Base-by-base conservation (phyloP, 169 alveolate genomes). In the Cryptosporidium parvum region DNA sequence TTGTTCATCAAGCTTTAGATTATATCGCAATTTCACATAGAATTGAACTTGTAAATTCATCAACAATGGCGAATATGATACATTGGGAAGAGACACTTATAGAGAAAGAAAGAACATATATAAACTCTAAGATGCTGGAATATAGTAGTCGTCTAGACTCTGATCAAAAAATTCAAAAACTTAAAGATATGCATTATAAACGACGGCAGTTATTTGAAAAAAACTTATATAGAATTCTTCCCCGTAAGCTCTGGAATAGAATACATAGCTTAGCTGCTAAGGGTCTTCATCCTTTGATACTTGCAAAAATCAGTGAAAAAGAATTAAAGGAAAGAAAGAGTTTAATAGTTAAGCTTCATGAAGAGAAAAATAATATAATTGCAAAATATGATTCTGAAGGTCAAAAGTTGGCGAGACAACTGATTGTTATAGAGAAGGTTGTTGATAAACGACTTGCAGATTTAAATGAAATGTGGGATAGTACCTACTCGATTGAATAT, bases 381-480 rank as follows among this genome's bases (percentile, higher is more conserved):
- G 48, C 89, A 10, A 61, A 62, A 18, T 80, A 29, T 59, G 89
- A 80, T 42, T 37, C 73, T 2, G 89, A 80, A 42, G 75, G 80
- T 2, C 89, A 80, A 42, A 80, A 51, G 10, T 35, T 80, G 39
- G 52, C 73, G 26, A 80, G 67, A 35, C 69, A 80, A 51, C 67
- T 80, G 2, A 21, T 80, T 18, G 89, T 80, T 23, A 62, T 80
- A 10, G 89, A 80, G 42, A 59, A 80, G 42, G 89, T 80, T 21
- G 53, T 65, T 29, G 35, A 80, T 48, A 80, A 80, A 26, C 89
- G 48, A 1, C 68, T 80, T 58, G 73, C 73, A 12, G 89, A 80
- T 14, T 39, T 80, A 48, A 80, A 80, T 80, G 89, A 80, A 62
- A 80, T 80, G 80, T 80, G 89, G 89, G 89, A 80, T 48, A 80